These are phyloP conservation scores for Fusarium sp. DNA, from an alignment of 2,329 filamentous ascomycete species.

Conservation along the genomic window DNA sequence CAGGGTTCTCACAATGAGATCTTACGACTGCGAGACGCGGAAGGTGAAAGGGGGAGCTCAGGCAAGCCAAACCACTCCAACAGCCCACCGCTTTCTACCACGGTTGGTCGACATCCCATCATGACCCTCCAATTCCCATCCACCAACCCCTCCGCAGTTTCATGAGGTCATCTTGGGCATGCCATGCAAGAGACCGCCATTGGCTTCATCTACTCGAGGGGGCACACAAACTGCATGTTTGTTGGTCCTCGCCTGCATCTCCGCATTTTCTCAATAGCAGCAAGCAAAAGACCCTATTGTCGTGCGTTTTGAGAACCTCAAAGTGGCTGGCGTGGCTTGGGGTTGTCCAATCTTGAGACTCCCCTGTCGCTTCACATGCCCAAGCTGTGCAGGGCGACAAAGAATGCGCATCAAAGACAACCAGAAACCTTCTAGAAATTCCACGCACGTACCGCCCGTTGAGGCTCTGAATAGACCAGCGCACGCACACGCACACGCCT, in stretches of 20 bases:
- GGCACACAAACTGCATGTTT: slow-evolving; percentile 11
- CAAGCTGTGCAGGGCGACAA: slow-evolving; percentile 8
- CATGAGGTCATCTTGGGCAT: slow-evolving; percentile 4
- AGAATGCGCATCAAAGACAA: slow-evolving; percentile 2
- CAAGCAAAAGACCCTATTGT: slow-evolving; percentile 16
- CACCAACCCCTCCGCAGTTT: neutral
- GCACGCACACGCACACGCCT: slow-evolving; percentile 15
- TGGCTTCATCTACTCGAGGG: slow-evolving; percentile 1
- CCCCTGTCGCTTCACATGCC: neutral
- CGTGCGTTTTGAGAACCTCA: slow-evolving; percentile 12
- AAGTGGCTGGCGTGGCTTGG: slow-evolving; percentile 24
- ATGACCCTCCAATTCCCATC: neutral
- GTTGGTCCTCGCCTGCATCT: slow-evolving; percentile 16
- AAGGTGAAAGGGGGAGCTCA: slow-evolving; percentile 15
- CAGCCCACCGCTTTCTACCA: slow-evolving; percentile 17
- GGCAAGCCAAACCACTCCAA: slow-evolving; percentile 26
- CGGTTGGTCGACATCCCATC: slow-evolving; percentile 16
- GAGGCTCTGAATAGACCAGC: slow-evolving; percentile 18
- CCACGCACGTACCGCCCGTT: slow-evolving; percentile 25
- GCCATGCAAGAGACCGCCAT: neutral
- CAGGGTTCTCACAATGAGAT: slow-evolving; percentile 16
- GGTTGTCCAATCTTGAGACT: slow-evolving; percentile 11
- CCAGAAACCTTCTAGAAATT: slow-evolving; percentile 36
- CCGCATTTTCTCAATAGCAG: slow-evolving; percentile 18
- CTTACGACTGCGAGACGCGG: slow-evolving; percentile 35